Conservation (phyloP, 2,329 filamentous ascomycete genomes). For the Arthrobotrys sinensis region DNA sequence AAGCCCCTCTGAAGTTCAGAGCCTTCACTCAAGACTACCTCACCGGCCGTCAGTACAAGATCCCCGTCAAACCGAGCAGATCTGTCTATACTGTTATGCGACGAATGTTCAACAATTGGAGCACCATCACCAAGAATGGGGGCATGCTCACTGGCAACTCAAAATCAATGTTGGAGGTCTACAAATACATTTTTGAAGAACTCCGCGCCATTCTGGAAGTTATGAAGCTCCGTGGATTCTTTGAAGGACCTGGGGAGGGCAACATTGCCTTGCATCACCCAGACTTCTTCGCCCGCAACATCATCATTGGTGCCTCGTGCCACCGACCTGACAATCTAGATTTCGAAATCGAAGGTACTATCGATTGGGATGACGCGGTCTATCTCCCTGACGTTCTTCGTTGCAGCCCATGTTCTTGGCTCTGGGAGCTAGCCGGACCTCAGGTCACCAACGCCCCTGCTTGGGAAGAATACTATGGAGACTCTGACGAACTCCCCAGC, state of each 20-base stretch:
- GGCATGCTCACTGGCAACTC: background rate
- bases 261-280: slow-evolving; percentile 51
- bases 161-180: background rate
- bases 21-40: slow-evolving; percentile 5
- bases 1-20: slow-evolving; percentile 22
- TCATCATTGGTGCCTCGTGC: slow-evolving; percentile 45
- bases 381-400: slow-evolving; percentile 50
- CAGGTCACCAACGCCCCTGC: slow-evolving; percentile 35
- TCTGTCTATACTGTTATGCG: slow-evolving; percentile 38
- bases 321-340: slow-evolving; percentile 44
- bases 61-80: slow-evolving; percentile 26
- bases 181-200: slow-evolving; percentile 26
- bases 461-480: slow-evolving; percentile 59
- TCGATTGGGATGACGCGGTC: slow-evolving; percentile 49
- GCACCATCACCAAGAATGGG: slow-evolving; percentile 1
- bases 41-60: slow-evolving; percentile 28
- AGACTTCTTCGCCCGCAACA: slow-evolving; percentile 55
- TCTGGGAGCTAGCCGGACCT: slow-evolving; percentile 49
- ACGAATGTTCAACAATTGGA: slow-evolving; percentile 45
- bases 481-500: slow-evolving; percentile 52
- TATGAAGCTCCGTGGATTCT: slow-evolving; percentile 46
- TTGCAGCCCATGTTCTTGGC: slow-evolving; percentile 45
- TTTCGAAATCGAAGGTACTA: slow-evolving; percentile 50
- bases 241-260: slow-evolving; percentile 14
- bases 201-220: slow-evolving; percentile 35